Percentiles rank a stretch among this genome's conserved stretches.
phyloP scores from a whole-genome alignment of 805 yeast genomes.

The Phaffomyces thermotolerans region DNA sequence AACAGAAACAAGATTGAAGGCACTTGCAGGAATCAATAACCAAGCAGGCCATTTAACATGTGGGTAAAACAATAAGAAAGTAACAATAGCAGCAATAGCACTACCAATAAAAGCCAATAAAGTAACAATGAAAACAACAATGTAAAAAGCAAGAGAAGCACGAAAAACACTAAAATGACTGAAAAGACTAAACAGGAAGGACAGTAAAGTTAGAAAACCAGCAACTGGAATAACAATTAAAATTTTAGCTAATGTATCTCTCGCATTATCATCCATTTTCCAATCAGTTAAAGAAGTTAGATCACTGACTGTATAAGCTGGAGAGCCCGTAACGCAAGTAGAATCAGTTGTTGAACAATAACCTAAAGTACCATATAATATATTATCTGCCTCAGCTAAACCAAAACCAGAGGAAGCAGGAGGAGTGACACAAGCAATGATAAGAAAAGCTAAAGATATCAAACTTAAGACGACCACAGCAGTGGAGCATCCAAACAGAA shows the following conservation, averaged over 20 bases:
- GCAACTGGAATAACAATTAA: slow-evolving; percentile 61
- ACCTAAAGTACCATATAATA: slow-evolving; percentile 61
- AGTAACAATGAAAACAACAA: slow-evolving; percentile 38
- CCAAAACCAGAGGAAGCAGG: slow-evolving; percentile 48
- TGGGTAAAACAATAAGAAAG: slow-evolving; percentile 55
- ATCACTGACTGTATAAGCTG: slow-evolving; percentile 30
- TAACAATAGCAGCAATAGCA: slow-evolving; percentile 46
- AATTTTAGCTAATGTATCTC: slow-evolving; percentile 47
- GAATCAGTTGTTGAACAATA: slow-evolving; percentile 36
- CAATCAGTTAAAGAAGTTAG: slow-evolving; percentile 34
- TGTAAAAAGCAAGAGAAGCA: slow-evolving; percentile 25
- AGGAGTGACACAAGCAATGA: slow-evolving; percentile 53
- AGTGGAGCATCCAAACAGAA: slow-evolving; percentile 31
- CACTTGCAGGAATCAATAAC: slow-evolving; percentile 64
- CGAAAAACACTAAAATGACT: slow-evolving; percentile 26
- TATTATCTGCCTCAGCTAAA: slow-evolving; percentile 39
- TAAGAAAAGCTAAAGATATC: slow-evolving; percentile 53
- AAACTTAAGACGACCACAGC: slow-evolving; percentile 39
- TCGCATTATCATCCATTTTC: slow-evolving; percentile 37
- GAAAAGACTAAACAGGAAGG: slow-evolving; percentile 31
- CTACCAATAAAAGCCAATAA: slow-evolving; percentile 47
- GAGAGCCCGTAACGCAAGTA: slow-evolving; percentile 39
- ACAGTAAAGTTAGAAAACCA: slow-evolving; percentile 50
- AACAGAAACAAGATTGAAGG: slow-evolving; percentile 42
- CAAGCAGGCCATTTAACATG: slow-evolving; percentile 65